Base-by-base conservation (phyloP, 192 early-diverging fungal species). In the Phycomyces nitens region DNA sequence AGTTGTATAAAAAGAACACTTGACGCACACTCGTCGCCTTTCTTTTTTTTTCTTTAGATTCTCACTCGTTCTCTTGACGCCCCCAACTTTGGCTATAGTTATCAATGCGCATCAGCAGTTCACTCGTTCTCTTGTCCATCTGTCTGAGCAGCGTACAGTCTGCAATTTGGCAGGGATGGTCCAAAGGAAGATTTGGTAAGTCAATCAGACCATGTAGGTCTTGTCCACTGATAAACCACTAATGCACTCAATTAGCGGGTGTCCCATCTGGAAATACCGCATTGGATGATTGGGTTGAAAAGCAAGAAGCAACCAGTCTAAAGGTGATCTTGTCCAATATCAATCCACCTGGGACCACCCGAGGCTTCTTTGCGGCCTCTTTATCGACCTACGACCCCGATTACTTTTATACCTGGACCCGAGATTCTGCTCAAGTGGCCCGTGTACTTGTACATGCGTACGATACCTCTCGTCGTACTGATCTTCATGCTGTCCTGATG, bases 321-420 rank as follows among this genome's bases (percentile, higher is more conserved):
- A 26, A 23, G 3, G 23, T 49, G 24, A 73, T 73, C 43, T 39
- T 55, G 18, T 6, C 12, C 12, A 73, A 65, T 41, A 68, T 73
- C 40, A 59, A 73, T 26, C 41, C 53, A n/a, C 26, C 57, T 21
- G 58, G 58, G 7, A 40, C 66, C 21, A 47, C 41, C 3, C 38
- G 42, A 22, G 72, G 72, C 16, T 68, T 68, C 43, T 21, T 73
- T 15, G 58, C 62, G 22, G 72, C 72, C 7, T 68, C 72, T 44
- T 47, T 56, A 2, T 65, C 62, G 23, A 69, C 63, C 5, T 44
- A 16, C n/a, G 53, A 73, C 15, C 88, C 84, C 0, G 78, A 93
- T 74, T 93, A 93, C 77, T 93, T 78, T 49, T 93, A 89, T 51
- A 59, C 77, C 18, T 93, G 92, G 92, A 81, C 82, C 8, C 73